Base-by-base conservation (phyloP, 2,329 filamentous ascomycete species). In the Lasiodiplodia sp. region DNA sequence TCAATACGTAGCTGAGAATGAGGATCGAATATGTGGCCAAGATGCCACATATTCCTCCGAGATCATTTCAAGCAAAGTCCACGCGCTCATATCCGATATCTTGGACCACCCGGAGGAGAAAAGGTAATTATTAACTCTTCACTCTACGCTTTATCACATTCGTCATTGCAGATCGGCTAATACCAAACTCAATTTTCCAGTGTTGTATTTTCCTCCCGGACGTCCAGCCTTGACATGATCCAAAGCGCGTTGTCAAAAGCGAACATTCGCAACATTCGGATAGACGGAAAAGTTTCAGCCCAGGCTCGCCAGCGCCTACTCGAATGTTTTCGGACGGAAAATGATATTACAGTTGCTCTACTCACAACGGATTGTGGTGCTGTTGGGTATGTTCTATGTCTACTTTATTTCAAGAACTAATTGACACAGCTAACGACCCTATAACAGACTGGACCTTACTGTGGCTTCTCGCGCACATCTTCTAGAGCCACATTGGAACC, bases 181-280 rank as follows among this genome's bases (percentile, higher is more conserved):
- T 31, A 31, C 31, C 31, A 31, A 34, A 34, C 31, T 34, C 31
- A 34, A 34, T 34, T 8, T 8, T 10, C 8, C 14, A 55, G 16
- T 34, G 78, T 86, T n/a, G 80, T 87, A 0, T 87, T 87, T 67
- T 86, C 85, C 0, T 82, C 77, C 0, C 87, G 85, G 85, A 80
- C 82, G 18, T 71, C 81, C 14, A 86, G 82, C 0, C 82, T 87
- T 1, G 80, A 86, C 53, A 68, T 86, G 1, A 75, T 86, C 0
- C 76, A 84, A 62, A 70, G 68, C 0, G 82, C 80, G 68, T 60
- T 0, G 38, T 64, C 7, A n/a, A 28, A 4, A 28, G 11, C 18
- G 62, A 34, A 34, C 7, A 34, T 34, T 34, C 31, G 31, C 31
- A 34, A 34, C 31, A 34, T 53, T 12, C 31, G 31, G 1, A 38